These are phyloP conservation scores for Venturia oleaginea DNA, from an alignment of 2,329 filamentous ascomycete species.

Conservation along the genomic window DNA sequence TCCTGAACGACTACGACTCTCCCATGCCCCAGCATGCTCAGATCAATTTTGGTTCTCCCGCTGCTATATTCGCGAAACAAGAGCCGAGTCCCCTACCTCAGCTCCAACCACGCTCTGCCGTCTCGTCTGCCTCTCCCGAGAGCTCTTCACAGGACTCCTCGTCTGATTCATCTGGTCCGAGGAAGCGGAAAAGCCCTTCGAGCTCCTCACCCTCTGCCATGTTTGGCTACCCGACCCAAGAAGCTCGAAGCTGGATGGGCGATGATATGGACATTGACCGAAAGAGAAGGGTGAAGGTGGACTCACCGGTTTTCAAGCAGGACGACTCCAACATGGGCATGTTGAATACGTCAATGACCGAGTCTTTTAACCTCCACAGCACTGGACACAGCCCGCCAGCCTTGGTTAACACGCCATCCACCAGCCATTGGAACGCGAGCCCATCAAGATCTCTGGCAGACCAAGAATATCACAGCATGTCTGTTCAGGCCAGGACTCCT, in stretches of 20 bases:
- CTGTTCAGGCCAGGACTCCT: conserved; percentile 3
- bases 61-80: background rate
- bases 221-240: conserved; percentile 12
- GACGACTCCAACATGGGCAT: conserved; percentile 6
- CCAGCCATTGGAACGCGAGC: background rate
- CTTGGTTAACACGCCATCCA: background rate
- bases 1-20: conserved; percentile 6
- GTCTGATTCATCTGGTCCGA: conserved; percentile 31
- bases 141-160: conserved; percentile 34
- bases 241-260: conserved; percentile 15
- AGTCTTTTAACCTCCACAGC: conserved; percentile 11
- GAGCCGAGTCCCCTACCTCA: conserved; percentile 10
- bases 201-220: conserved; percentile 26
- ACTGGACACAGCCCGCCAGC: conserved; percentile 11
- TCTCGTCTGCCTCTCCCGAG: conserved; percentile 27
- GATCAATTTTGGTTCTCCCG: conserved; percentile 11
- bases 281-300: conserved; percentile 6
- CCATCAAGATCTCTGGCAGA: conserved; percentile 3
- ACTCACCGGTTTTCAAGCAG: conserved; percentile 5
- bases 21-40: conserved; percentile 5
- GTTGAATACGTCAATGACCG: conserved; percentile 8
- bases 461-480: background rate
- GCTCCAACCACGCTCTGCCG: conserved; percentile 16
- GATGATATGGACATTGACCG: conserved; percentile 10
- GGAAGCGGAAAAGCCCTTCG: conserved; percentile 32